Percentiles rank a stretch among this genome's conserved stretches.
phyloP scores from a whole-genome alignment of 2,329 filamentous ascomycete species.

The Bipolaris victoriae region DNA sequence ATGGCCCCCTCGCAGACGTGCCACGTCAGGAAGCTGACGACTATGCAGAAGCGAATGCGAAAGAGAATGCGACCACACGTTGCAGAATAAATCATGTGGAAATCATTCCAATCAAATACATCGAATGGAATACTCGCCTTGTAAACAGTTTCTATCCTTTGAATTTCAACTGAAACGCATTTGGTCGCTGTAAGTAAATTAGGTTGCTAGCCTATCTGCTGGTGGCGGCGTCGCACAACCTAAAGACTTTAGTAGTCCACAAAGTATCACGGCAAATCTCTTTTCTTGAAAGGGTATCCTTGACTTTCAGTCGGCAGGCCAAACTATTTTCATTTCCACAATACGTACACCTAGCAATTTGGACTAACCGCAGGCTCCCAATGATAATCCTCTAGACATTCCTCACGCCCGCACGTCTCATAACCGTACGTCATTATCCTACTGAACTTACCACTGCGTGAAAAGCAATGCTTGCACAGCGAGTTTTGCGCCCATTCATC shows the following conservation, averaged over 20 bases:
- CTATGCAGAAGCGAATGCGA: background rate
- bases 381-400: conserved; percentile 38
- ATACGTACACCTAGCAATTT: background rate
- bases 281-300: background rate
- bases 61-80: background rate
- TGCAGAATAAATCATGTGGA: background rate
- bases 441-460: conserved; percentile 32
- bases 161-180: too few species aligned
- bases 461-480: conserved; percentile 40
- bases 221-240: too few species aligned
- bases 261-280: too few species aligned
- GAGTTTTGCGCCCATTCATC: conserved; percentile 28
- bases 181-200: too few species aligned
- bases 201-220: too few species aligned
- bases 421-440: conserved; percentile 32
- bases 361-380: conserved; percentile 26
- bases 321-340: background rate
- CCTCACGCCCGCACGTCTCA: conserved; percentile 35
- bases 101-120: background rate
- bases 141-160: too few species aligned
- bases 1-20: too few species aligned
- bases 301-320: background rate
- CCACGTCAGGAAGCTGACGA: too few species aligned
- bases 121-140: too few species aligned
- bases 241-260: too few species aligned